Evolutionary conservation across 2,329 filamentous ascomycete genomes (phyloP).

Genomic region (Aspergillus niger): DNA sequence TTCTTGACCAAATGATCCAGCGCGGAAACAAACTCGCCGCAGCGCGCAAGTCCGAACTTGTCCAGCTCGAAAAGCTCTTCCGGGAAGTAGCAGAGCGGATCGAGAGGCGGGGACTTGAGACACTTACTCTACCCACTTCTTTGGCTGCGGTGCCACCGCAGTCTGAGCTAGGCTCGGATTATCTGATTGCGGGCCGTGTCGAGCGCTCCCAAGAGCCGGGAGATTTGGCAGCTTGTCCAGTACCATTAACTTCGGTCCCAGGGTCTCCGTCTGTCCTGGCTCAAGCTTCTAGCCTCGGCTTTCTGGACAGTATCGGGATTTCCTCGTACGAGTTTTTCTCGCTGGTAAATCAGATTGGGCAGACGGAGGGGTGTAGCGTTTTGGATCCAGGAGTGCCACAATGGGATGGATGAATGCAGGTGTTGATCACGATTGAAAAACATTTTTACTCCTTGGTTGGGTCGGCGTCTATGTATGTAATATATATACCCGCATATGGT

Average conservation of each 20-base stretch:
- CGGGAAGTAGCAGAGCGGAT: constrained; percentile 29
- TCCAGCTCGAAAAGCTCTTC: constrained; percentile 29
- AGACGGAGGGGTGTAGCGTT: constrained; percentile 17
- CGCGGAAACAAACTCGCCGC: constrained; percentile 38
- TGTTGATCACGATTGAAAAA: no score
- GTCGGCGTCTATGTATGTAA: no score
- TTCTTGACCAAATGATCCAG: constrained; percentile 39
- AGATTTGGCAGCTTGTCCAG: background rate
- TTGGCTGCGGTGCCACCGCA: no score
- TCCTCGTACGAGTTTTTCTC: constrained; percentile 44
- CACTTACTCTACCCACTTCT: background rate
- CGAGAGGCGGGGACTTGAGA: background rate
- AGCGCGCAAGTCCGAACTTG: constrained; percentile 34
- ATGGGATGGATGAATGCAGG: no score
- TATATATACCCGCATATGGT: no score
- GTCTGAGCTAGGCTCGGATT: no score
- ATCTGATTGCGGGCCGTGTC: no score
- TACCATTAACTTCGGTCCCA: background rate
- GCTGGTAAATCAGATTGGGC: constrained; percentile 41
- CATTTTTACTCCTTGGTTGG: no score
- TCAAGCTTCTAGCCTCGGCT: constrained; percentile 22
- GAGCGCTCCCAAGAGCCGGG: background rate
- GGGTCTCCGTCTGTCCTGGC: constrained; percentile 5
- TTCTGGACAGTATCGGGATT: constrained; percentile 43
- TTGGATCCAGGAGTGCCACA: constrained; percentile 7